A percentile compares a stretch with the other conserved stretches of the same genome.
Evolutionary conservation across 176 grass and related monocot species (phyloP).

Genomic region (Luzula sylvatica): DNA sequence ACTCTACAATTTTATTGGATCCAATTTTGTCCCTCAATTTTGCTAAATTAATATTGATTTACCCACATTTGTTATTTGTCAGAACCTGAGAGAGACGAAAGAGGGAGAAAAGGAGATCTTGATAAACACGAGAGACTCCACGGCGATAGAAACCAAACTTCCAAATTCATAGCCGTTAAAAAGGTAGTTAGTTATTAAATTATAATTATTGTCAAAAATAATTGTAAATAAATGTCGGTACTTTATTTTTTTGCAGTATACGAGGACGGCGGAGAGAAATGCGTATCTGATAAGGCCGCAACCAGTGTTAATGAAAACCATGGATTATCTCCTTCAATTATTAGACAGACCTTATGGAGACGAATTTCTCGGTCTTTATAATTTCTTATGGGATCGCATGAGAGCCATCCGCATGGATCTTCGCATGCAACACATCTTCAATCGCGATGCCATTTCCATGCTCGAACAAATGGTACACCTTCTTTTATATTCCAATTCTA

Average conservation of each 20-base stretch:
- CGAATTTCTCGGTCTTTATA: constrained; percentile 78
- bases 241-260: constrained; percentile 80
- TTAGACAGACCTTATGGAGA: constrained; percentile 66
- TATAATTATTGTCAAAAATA: not conserved
- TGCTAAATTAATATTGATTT: too few species aligned
- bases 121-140: constrained; percentile 77
- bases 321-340: constrained; percentile 84
- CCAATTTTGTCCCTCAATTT: too few species aligned
- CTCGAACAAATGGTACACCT: constrained; percentile 86
- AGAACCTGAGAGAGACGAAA: constrained; percentile 84
- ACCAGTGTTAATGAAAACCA: constrained; percentile 76
- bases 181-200: constrained; percentile 43
- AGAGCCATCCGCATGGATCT: constrained; percentile 96
- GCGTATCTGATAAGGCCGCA: constrained; percentile 84
- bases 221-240: constrained; percentile 1
- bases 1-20: not conserved
- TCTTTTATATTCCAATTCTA: not conserved
- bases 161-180: constrained; percentile 78
- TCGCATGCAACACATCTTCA: constrained; percentile 96
- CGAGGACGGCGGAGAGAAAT: constrained; percentile 81
- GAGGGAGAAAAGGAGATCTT: constrained; percentile 97
- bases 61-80: constrained; percentile 8
- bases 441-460: constrained; percentile 68
- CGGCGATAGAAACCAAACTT: constrained; percentile 90
- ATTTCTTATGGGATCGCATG: constrained; percentile 99